Evolutionary conservation across 176 grass and related monocot species (phyloP), one percentile per base, ranked within the genome.

Genomic region (Luzula sylvatica): DNA sequence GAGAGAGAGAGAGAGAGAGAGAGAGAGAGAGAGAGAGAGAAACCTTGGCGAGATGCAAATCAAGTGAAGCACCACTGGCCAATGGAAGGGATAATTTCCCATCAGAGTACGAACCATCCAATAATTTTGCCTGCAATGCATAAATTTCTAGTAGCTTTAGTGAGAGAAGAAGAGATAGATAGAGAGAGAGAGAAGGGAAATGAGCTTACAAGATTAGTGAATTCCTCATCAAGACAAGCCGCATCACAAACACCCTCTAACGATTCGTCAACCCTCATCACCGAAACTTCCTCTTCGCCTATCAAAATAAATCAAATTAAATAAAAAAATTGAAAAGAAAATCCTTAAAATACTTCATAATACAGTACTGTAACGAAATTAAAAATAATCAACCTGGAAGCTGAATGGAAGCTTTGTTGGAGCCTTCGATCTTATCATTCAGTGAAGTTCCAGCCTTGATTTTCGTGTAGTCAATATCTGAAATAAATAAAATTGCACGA

Each of bases 271-370:
- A 87, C 66, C 61, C 46, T 61, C 64, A 85, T 76, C 50, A 90
- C 52, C 59, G 83, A 72, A 65, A 98, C 58, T 28, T 98, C 84
- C 58, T 88, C 90, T 42, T 58, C 77, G 71, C 74, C 85, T 88
- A 35, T 53, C 77, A 64, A 64, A 78, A 53, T 61, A 40, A 39
- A 71, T 14, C n/a, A 40, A 3, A 56, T 32, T 28, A 20, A 46
- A 50, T 65, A 17, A 49, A 57, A 4, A 46, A 3, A 42, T 26
- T 12, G 11, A 26, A 46, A 46, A 25, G 20, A 29, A 43, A n/a
- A 40, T 62, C 9, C 54, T 48, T 27, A 13, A 2, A 0, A n/a
- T n/a, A n/a, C 40, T 26, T 5, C 20, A 26, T 45, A 5, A 24
- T 7, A 35, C 21, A 15, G 24, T 16, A 17, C 20, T 23, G 46